Evolutionary conservation across 2,329 filamentous ascomycete genomes (phyloP).

Genomic region (Teratosphaeria pseudoeucalypti): DNA sequence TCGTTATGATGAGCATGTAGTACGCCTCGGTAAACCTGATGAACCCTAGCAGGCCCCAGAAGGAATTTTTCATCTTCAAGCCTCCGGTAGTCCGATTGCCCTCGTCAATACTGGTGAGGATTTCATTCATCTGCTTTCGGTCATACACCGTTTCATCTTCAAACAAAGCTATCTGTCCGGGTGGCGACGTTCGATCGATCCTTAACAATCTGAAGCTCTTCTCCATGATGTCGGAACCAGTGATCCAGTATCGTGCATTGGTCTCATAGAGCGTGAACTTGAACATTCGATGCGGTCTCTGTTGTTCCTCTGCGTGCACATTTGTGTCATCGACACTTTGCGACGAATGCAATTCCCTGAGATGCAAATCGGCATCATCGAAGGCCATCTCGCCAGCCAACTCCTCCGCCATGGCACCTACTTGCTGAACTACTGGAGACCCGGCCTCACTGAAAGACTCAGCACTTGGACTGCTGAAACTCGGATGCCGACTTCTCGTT

Average conservation of each 20-base stretch:
- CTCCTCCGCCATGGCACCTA: slow-evolving; percentile 21
- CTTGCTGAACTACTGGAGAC: slow-evolving; percentile 14
- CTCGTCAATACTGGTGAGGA: slow-evolving; percentile 90
- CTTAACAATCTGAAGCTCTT: slow-evolving; percentile 84
- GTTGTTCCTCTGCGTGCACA: slow-evolving; percentile 4
- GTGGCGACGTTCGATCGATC: slow-evolving; percentile 79
- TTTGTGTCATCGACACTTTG: slow-evolving; percentile 4
- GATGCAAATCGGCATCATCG: slow-evolving; percentile 13
- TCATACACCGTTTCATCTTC: slow-evolving; percentile 95
- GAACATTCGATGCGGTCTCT: slow-evolving; percentile 49
- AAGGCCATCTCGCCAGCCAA: slow-evolving; percentile 11
- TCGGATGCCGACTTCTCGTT: slow-evolving; percentile 3
- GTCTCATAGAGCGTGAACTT: slow-evolving; percentile 98
- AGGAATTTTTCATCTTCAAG: slow-evolving; percentile 77
- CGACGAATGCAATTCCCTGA: slow-evolving; percentile 8
- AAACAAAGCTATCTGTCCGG: slow-evolving; percentile 67
- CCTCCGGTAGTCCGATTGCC: slow-evolving; percentile 87
- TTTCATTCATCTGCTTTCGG: slow-evolving; percentile 80
- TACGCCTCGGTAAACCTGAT: slow-evolving; percentile 92
- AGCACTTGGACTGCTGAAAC: slow-evolving; percentile 7
- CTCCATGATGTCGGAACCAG: slow-evolving; percentile 84
- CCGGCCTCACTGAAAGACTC: slow-evolving; percentile 8
- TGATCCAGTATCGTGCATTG: slow-evolving; percentile 82
- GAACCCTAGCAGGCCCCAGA: slow-evolving; percentile 90
- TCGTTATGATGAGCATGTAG: slow-evolving; percentile 95